Percentiles rank a stretch among this genome's conserved stretches.
Conservation (phyloP, 2,329 filamentous ascomycete genomes). For the Emergomyces orientalis region DNA sequence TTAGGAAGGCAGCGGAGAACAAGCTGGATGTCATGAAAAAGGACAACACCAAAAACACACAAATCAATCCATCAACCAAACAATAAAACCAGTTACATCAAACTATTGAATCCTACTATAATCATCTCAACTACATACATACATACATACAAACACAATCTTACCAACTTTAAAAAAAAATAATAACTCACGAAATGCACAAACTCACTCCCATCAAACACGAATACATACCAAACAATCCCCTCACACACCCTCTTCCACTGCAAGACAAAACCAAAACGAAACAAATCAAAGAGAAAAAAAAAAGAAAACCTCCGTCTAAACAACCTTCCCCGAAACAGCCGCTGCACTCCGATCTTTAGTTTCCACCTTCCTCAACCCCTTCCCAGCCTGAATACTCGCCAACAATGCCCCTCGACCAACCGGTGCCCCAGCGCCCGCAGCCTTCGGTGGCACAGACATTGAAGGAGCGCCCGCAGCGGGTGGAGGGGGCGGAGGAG, state of each 20-base stretch:
- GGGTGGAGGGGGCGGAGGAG: constrained; percentile 28
- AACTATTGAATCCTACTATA: not conserved
- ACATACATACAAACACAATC: not conserved
- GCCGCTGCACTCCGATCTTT: constrained; percentile 70
- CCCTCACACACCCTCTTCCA: not conserved
- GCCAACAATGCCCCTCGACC: constrained; percentile 57
- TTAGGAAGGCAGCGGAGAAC: no score
- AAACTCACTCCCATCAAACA: not conserved
- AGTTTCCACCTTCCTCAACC: constrained; percentile 78
- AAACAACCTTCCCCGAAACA: constrained; percentile 64
- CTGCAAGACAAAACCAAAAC: no score
- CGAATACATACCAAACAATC: not conserved
- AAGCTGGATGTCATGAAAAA: not conserved
- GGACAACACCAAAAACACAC: not conserved
- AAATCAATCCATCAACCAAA: not conserved
- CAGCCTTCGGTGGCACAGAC: constrained; percentile 21
- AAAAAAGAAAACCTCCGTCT: no score
- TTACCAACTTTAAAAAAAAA: not conserved
- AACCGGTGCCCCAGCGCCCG: constrained; percentile 19
- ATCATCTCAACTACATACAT: not conserved
- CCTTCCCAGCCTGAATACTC: constrained; percentile 71
- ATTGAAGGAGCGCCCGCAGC: constrained; percentile 37
- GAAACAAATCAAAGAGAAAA: no score
- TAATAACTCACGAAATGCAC: not conserved
- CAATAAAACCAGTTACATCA: not conserved